Conservation (phyloP, 2,329 filamentous ascomycete genomes). For the Aureobasidium namibiae region DNA sequence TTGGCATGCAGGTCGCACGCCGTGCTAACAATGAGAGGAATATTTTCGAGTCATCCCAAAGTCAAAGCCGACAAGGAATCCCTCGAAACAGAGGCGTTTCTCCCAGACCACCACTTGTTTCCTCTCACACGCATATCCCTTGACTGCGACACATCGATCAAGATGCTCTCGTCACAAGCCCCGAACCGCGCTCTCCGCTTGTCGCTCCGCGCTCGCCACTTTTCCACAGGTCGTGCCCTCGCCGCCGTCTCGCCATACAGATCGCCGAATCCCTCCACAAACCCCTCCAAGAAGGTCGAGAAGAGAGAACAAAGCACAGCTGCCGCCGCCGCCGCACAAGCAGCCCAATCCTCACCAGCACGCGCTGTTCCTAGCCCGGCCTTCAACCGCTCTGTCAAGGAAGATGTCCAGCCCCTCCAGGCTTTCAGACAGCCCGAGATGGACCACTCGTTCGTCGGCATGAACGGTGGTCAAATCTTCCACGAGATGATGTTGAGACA, state of each 20-base stretch:
- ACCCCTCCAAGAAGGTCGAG: conserved; percentile 21
- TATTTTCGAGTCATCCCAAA: conserved; percentile 7
- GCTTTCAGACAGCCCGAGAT: conserved; percentile 41
- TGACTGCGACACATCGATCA: conserved; percentile 8
- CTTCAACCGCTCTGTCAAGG: conserved; percentile 37
- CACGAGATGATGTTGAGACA: conserved; percentile 98
- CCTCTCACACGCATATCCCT: not conserved
- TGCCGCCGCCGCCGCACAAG: conserved; percentile 26
- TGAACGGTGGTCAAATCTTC: conserved; percentile 93
- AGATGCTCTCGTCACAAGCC: conserved; percentile 26
- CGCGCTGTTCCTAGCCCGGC: conserved; percentile 38
- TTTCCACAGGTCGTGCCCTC: conserved; percentile 34
- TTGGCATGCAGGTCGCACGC: not conserved
- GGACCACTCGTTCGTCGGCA: conserved; percentile 70
- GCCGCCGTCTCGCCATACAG: conserved; percentile 38
- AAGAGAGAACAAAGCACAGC: conserved; percentile 37
- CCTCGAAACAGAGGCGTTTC: not conserved
- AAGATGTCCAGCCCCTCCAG: conserved; percentile 38
- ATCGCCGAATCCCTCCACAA: conserved; percentile 15
- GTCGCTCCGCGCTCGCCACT: conserved; percentile 33
- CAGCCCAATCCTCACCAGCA: conserved; percentile 22
- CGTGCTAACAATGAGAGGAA: not conserved
- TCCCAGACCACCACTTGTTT: not conserved
- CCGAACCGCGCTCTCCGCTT: conserved; percentile 30
- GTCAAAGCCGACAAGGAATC: not conserved